Base-by-base conservation (phyloP, 306 rosid species). In the Cucurbita moschata region DNA sequence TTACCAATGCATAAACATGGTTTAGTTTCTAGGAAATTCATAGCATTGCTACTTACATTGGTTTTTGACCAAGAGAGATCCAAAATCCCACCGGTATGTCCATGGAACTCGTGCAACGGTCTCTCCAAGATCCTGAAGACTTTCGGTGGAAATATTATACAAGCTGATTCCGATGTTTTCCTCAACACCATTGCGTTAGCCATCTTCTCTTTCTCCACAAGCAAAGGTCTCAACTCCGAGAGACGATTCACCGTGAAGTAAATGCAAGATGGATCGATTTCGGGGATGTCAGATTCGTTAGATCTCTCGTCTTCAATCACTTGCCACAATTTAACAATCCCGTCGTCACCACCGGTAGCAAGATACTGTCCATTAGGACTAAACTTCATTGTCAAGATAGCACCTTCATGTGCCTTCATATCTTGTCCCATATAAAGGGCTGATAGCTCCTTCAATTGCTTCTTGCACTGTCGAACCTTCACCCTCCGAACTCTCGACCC, bases 351-450 rank as follows among this genome's bases (percentile, higher is more conserved):
- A 11, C 88, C 99, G 80, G 92, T 95, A 43, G 96, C 99, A 51
- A 95, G 89, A 81, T 85, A 91, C 80, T 83, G 89, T n/a, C 99
- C 99, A 73, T 88, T 96, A 44, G 96, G 96, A 78, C 99, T 95
- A 62, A 95, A 95, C 71, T 95, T 95, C 96, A 95, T 95, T 2
- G 97, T 79, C 82, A 80, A 85, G 78, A 95, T 89, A 5, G 96
- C 75, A 71, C 99, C 99, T 40, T 85, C 82, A 54, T 95, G 99
- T 2, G 99, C 99, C 81, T 85, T 82, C 73, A 95, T 89, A 81
- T 91, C 97, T 77, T 95, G 99, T 49, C 92, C 89, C 96, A 83
- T 77, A 80, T 88, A 85, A 79, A 95, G 88, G 9, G 96, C 95
- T 2, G 99, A 91, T 30, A 95, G 96, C 62, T 95, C 97, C 81